These are phyloP conservation scores for Salix viminalis DNA, from an alignment of 345 rosid genomes.

Conservation along the genomic window DNA sequence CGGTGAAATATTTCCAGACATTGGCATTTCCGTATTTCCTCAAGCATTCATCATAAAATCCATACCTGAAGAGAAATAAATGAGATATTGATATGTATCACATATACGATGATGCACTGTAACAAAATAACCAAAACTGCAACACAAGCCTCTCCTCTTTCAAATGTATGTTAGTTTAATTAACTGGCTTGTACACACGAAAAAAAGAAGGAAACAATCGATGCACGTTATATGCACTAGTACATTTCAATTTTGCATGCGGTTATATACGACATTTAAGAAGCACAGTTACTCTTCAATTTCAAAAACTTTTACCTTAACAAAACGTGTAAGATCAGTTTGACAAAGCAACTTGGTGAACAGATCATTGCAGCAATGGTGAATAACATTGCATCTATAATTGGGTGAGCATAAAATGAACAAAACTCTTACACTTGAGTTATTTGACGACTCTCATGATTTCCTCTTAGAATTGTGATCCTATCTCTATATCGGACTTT, in stretches of 20 bases:
- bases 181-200: neutral
- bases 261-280: neutral
- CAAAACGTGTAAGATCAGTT: neutral
- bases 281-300: neutral
- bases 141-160: neutral
- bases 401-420: neutral
- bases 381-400: neutral
- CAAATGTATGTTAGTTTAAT: neutral
- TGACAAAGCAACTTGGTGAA: neutral
- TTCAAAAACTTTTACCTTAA: neutral
- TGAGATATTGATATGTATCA: neutral
- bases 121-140: neutral
- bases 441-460: constrained; percentile 36
- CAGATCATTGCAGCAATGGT: neutral
- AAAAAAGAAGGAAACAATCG: neutral
- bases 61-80: constrained; percentile 24
- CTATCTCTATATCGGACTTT: constrained; percentile 37
- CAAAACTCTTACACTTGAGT: constrained; percentile 33
- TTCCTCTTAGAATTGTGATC: constrained; percentile 35
- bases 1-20: constrained; percentile 36
- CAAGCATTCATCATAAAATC: constrained; percentile 35
- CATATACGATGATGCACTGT: neutral
- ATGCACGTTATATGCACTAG: neutral
- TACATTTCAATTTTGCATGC: neutral
- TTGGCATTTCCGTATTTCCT: constrained; percentile 40